These are phyloP conservation scores for Micractinium conductrix DNA, from an alignment of 139 green algal genomes.

Conservation along the genomic window DNA sequence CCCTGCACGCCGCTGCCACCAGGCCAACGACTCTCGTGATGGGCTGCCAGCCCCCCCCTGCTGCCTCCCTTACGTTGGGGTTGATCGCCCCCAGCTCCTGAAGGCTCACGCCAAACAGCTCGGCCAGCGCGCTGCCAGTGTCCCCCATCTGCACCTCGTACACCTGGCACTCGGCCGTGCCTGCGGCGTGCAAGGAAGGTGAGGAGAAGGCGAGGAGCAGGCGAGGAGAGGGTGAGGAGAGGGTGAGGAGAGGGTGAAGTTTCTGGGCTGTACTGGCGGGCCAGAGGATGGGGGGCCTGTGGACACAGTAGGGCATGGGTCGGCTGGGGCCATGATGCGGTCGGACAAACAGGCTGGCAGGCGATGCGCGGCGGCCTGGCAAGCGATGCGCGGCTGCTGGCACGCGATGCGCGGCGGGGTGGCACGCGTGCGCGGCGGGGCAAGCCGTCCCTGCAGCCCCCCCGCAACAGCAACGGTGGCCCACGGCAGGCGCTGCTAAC, in stretches of 20 bases:
- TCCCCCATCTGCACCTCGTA: constrained; percentile 39
- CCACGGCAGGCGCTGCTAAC: too few species aligned
- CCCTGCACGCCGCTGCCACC: too few species aligned
- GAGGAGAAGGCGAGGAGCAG: not conserved
- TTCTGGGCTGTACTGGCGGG: too few species aligned
- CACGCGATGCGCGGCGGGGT: not conserved
- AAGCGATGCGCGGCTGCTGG: not conserved
- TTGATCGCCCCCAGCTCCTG: constrained; percentile 33
- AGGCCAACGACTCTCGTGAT: not conserved
- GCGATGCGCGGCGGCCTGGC: too few species aligned
- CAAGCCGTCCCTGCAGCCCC: not conserved
- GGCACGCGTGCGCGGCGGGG: too few species aligned
- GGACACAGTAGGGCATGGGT: not conserved
- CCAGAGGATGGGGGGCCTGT: too few species aligned
- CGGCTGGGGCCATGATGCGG: not conserved
- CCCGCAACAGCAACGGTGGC: too few species aligned
- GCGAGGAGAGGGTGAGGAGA: not conserved
- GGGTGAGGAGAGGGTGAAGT: too few species aligned
- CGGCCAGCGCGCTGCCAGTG: constrained; percentile 9
- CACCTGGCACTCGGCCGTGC: constrained; percentile 18
- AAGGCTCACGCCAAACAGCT: constrained; percentile 20
- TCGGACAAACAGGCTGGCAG: not conserved
- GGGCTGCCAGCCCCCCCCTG: not conserved
- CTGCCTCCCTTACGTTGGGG: not conserved
- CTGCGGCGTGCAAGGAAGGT: not conserved